Evolutionary conservation across 2,329 filamentous ascomycete genomes (phyloP).

Genomic region (Pseudogymnoascus sp.): DNA sequence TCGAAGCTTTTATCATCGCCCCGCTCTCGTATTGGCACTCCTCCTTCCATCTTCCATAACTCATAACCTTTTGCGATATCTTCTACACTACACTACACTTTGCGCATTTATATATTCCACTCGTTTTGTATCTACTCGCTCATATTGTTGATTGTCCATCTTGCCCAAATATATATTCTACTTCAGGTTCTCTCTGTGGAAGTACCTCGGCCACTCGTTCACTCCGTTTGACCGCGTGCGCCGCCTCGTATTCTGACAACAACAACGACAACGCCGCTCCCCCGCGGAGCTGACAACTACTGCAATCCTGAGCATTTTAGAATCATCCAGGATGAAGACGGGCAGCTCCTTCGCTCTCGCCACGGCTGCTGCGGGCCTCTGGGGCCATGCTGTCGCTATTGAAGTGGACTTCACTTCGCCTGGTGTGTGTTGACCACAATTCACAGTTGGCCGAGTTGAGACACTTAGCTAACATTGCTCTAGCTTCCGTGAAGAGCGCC

Average conservation of each 20-base stretch:
- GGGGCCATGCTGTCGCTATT: conserved; percentile 14
- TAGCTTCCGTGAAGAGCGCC: conserved; percentile 25
- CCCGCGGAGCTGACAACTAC: neutral
- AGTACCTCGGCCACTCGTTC: neutral
- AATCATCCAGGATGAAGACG: neutral
- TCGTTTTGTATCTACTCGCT: neutral
- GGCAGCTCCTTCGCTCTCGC: neutral
- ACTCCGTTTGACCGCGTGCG: neutral
- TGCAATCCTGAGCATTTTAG: neutral
- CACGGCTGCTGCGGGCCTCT: neutral
- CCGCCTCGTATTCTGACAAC: neutral
- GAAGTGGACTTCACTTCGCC: conserved; percentile 21
- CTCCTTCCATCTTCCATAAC: too few species aligned
- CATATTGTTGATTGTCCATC: neutral
- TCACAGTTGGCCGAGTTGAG: conserved; percentile 30
- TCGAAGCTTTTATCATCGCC: neutral
- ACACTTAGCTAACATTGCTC: conserved; percentile 34
- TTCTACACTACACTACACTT: neutral
- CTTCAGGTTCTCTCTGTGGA: neutral
- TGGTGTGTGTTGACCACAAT: conserved; percentile 15
- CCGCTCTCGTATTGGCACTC: neutral
- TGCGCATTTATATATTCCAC: neutral
- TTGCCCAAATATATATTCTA: neutral
- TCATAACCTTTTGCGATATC: neutral
- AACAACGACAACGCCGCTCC: neutral